Evolutionary conservation across 805 yeast genomes (phyloP).

Genomic region (Wickerhamiella musiphila): DNA sequence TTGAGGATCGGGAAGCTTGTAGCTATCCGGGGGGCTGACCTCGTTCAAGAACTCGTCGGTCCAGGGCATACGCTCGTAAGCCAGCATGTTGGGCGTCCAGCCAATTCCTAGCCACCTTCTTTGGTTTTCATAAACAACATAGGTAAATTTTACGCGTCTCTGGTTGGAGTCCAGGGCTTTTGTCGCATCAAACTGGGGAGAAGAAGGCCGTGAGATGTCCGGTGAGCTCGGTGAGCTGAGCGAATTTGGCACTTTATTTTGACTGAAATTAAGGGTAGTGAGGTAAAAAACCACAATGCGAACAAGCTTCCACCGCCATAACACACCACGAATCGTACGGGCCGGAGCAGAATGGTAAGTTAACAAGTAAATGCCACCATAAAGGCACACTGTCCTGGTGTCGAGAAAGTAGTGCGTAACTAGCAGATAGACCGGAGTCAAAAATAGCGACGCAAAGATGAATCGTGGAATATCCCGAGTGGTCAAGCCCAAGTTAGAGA

Average conservation of each 20-base stretch:
- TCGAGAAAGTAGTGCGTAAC: slow-evolving; percentile 48
- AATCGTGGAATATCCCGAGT: slow-evolving; percentile 65
- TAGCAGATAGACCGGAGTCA: slow-evolving; percentile 71
- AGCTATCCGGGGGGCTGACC: slow-evolving; percentile 55
- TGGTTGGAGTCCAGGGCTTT: slow-evolving; percentile 13
- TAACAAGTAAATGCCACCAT: slow-evolving; percentile 41
- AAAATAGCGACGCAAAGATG: slow-evolving; percentile 63
- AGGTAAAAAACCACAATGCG: slow-evolving; percentile 60
- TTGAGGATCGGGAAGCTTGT: slow-evolving; percentile 60
- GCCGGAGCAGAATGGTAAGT: slow-evolving; percentile 81
- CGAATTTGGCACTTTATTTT: not conserved
- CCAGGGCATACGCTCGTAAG: slow-evolving; percentile 93
- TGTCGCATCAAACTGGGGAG: not conserved
- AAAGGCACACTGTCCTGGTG: slow-evolving; percentile 48
- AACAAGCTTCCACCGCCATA: slow-evolving; percentile 67
- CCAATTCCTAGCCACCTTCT: slow-evolving; percentile 96
- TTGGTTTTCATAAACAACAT: slow-evolving; percentile 85
- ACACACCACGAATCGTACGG: slow-evolving; percentile 59
- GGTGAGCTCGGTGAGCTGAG: not conserved
- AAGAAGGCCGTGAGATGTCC: not conserved
- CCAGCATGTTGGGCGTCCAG: slow-evolving; percentile 82
- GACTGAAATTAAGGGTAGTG: slow-evolving; percentile 42
- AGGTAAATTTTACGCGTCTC: slow-evolving; percentile 63
- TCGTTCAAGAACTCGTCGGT: slow-evolving; percentile 91
- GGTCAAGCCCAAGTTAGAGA: slow-evolving; percentile 51